Conservation (phyloP, 2,329 filamentous ascomycete species). For the Ophiostoma fasciatum region DNA sequence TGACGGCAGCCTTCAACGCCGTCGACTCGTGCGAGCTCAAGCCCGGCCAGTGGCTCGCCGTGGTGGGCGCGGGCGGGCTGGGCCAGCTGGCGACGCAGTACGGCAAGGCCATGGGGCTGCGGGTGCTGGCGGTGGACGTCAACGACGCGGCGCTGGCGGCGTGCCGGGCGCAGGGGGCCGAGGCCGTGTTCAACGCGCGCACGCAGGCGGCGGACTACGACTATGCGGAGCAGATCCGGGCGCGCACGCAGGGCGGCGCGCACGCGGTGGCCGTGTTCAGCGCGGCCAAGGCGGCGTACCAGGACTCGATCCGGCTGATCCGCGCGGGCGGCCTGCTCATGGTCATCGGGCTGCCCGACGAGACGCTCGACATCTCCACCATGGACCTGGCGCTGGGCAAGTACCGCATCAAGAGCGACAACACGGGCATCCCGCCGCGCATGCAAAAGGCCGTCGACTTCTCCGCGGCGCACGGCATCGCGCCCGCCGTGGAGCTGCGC, state of each 20-base stretch:
- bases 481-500: slow-evolving; percentile 2
- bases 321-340: slow-evolving; percentile 5
- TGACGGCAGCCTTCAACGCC: slow-evolving; percentile 49
- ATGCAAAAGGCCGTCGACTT: slow-evolving; percentile 9
- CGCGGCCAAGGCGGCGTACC: slow-evolving; percentile 5
- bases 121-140: slow-evolving; percentile 15
- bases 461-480: slow-evolving; percentile 9
- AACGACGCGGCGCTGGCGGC: slow-evolving; percentile 10
- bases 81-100: slow-evolving; percentile 15
- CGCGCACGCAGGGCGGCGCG: slow-evolving; percentile 1
- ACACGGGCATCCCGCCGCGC: slow-evolving; percentile 9
- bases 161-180: slow-evolving; percentile 10
- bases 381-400: slow-evolving; percentile 6
- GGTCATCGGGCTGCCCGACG: slow-evolving; percentile 6
- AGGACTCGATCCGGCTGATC: not conserved
- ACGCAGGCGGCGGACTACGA: slow-evolving; percentile 8
- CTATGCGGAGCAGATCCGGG: not conserved
- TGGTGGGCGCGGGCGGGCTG: slow-evolving; percentile 16
- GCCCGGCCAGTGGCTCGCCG: slow-evolving; percentile 13
- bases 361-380: slow-evolving; percentile 4
- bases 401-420: slow-evolving; percentile 11
- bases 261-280: slow-evolving; percentile 7
- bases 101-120: slow-evolving; percentile 14
- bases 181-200: slow-evolving; percentile 11
- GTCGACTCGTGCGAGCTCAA: slow-evolving; percentile 50